Conservation (phyloP, 805 yeast species). For the Ogataea methanolica region DNA sequence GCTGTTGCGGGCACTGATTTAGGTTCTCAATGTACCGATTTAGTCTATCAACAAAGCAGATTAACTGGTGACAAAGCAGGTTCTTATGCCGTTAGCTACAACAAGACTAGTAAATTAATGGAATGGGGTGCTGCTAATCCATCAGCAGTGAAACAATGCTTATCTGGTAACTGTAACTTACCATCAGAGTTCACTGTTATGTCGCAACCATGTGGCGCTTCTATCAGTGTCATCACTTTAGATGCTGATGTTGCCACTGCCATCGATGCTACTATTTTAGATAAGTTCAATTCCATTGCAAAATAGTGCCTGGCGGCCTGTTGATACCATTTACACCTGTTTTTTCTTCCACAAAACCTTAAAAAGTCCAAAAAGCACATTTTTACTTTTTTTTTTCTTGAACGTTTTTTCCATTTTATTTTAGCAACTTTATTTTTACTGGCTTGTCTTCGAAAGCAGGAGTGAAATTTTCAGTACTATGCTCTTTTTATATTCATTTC, state of each 20-base stretch:
- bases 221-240: conserved; percentile 43
- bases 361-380: too few relatives aligned
- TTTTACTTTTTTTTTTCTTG: neutral
- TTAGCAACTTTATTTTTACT: neutral
- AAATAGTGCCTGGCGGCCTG: neutral
- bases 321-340: neutral
- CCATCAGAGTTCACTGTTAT: conserved; percentile 38
- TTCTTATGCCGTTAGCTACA: conserved; percentile 32
- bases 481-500: too few relatives aligned
- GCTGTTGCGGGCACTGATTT: conserved; percentile 43
- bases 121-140: conserved; percentile 16
- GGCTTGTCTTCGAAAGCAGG: neutral
- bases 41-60: conserved; percentile 41
- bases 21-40: conserved; percentile 34
- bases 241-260: conserved; percentile 22
- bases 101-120: conserved; percentile 34
- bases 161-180: conserved; percentile 39
- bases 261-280: neutral
- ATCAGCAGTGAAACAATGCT: conserved; percentile 22
- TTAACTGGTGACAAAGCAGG: conserved; percentile 38
- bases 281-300: neutral
- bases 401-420: neutral
- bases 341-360: too few relatives aligned
- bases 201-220: conserved; percentile 32
- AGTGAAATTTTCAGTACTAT: neutral